Evolutionary conservation across 441 rosid genomes (phyloP), one percentile per base, ranked within the genome.

Genomic region (Viola pubescens): DNA sequence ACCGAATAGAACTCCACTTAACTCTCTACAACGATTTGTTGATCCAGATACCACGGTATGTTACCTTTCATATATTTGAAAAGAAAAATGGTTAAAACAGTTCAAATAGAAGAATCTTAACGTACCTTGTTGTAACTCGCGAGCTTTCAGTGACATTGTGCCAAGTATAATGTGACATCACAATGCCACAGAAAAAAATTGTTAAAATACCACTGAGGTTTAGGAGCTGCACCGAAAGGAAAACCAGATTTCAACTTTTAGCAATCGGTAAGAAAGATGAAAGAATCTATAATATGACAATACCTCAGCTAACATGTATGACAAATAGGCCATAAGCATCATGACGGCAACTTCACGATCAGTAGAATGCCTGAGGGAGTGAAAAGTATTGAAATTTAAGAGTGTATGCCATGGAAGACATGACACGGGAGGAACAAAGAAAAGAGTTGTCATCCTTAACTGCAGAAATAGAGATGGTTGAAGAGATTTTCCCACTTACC

Each of bases 231-330:
- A 74, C 41, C 49, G 54, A 55, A 49, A 47, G 54, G 44, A 40
- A 54, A 9, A 50, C n/a, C 34, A 40, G 37, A 45, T 56, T 38
- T 59, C 56, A 47, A 13, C 37, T 6, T 26, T 26, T 1, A 26
- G 49, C n/a, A 46, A 8, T 46, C 3, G 45, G 46, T 26, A 2
- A 2, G 34, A 26, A 26, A 26, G 34, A 26, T 26, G 2, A 26
- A 26, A 26, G 34, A 26, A 26, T 26, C 34, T 26, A 26, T 52
- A 26, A 26, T 26, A 26, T 26, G 34, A 26, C 34, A 6, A 57
- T 77, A 87, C 94, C 94, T 87, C 90, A 37, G 94, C 94, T 54
- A 86, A 45, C 79, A 82, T 77, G 75, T 81, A 86, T 34, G 88
- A 81, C 56, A 76, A 68, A 68, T 86, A 86, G 52, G 94, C 85